Base-by-base conservation (phyloP, 805 yeast genomes). In the Komagataella kurtzmanii region DNA sequence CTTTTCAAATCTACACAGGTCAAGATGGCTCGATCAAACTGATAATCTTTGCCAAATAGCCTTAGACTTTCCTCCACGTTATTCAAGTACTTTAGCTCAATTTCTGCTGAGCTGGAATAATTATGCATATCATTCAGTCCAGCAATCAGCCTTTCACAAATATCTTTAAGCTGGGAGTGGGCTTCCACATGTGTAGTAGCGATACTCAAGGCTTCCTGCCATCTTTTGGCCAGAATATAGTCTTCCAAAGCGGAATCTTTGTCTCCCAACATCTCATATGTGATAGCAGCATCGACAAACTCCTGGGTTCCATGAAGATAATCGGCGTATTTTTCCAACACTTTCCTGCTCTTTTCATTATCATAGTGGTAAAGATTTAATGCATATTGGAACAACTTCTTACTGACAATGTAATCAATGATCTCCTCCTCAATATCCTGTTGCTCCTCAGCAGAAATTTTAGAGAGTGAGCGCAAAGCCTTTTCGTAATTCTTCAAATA, bases 121-220 rank as follows among this genome's bases (percentile, higher is more conserved):
- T 75, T 76, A 62, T 86, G 91, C 24, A 81, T 83, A 44, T 83
- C 89, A 1, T 75, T 70, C 50, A 88, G 72, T 2, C 79, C 64
- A 1, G 73, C 67, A 10, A 85, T 81, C 53, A 93, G 73, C 51
- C 76, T 73, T 44, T 76, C 81, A 6, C 88, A 83, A 17, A 79
- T 69, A 0, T 71, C 77, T 6, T 57, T 56, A 14, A 76, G 59
- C 48, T 70, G 60, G 1, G 68, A 73, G 3, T 67, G 66, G 51
- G 71, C 68, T 36, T 68, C 69, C 24, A 59, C 63, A 36, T 73
- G 68, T 3, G 52, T 21, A 8, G 40, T 30, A 1, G 81, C 77
- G 51, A 88, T 68, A 0, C 88, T 58, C 45, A 93, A 63, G 0
- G 97, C 96, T 61, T 88, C 95, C 56, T 75, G 77, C 98, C 98